Evolutionary conservation across 2,329 filamentous ascomycete genomes (phyloP).

Genomic region (Curvularia lunata): DNA sequence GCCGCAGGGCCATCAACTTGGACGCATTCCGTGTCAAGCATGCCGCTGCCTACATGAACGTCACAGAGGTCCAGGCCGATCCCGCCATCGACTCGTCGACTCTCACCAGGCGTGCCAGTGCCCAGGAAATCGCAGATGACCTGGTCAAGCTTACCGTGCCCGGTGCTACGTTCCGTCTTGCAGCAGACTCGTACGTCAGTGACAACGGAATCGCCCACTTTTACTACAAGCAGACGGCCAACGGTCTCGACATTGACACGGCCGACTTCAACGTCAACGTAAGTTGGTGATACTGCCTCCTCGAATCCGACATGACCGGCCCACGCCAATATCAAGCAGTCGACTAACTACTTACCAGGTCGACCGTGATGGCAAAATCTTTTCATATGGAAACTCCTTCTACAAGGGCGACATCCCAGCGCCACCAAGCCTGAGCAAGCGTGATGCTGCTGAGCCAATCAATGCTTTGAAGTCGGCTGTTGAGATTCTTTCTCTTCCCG

Average conservation of each 20-base stretch:
- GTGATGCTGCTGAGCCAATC: conserved; percentile 53
- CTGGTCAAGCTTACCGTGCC: conserved; percentile 46
- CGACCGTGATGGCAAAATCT: conserved; percentile 60
- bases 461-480: conserved; percentile 54
- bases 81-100: conserved; percentile 21
- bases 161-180: conserved; percentile 57
- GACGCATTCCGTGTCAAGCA: conserved; percentile 42
- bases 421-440: conserved; percentile 49
- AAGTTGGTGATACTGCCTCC: conserved; percentile 31
- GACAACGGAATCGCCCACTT: conserved; percentile 63
- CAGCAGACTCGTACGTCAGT: conserved; percentile 62
- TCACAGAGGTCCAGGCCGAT: conserved; percentile 26
- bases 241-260: conserved; percentile 66
- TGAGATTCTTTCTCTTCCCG: conserved; percentile 50
- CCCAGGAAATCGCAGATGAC: conserved; percentile 41
- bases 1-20: conserved; percentile 37
- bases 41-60: conserved; percentile 33
- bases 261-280: conserved; percentile 67
- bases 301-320: neutral
- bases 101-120: conserved; percentile 32
- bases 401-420: conserved; percentile 54
- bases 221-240: conserved; percentile 65
- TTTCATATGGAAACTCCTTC: conserved; percentile 63
- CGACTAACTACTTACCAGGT: conserved; percentile 48
- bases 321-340: neutral